Base-by-base conservation (phyloP, 1,139 yeast species). In the Scheffersomyces stambukii region DNA sequence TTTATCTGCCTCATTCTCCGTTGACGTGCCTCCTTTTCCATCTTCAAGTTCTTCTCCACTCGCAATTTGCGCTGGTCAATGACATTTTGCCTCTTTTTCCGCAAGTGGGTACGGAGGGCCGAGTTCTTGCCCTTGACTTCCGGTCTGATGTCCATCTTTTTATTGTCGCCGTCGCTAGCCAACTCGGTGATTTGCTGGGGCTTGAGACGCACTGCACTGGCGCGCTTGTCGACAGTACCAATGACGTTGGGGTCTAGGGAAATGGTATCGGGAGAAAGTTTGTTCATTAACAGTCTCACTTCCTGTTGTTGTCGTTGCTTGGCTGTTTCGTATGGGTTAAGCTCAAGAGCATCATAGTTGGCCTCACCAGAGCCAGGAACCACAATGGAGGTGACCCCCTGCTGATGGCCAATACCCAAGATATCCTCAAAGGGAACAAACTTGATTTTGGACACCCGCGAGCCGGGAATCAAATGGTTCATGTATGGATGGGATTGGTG, bases 291-390 rank as follows among this genome's bases (percentile, higher is more conserved):
- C 1, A 81, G 63, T 51, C 93, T 77, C 25, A 93, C 95, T 65
- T 93, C 98, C 33, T 75, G 73, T 62, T 91, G 94, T 57, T 91
- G 95, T 66, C 98, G 81, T 59, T 89, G 96, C 54, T 85, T 82
- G 27, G 88, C 80, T 13, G 93, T 75, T 59, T 86, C 95, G 61
- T 72, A 93, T 38, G 98, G 98, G 57, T 93, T 93, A 47, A 81
- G 60, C 58, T 93, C 98, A 50, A 88, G 63, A 3, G 98, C 89
- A 64, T 93, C 99, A 53, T 75, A 89, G 60, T 93, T 93, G 37
- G 98, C 96, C 61, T 93, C 98, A 65, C 98, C 99, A 28, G 97
- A 68, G 21, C 99, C 99, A 21, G 99, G 98, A 33, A 91, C 73
- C 42, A 93, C 82, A 33, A 93, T 48, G 13, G 93, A 81, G 15